phyloP scores from a whole-genome alignment of 176 grass and related monocot genomes.

The Eleusine indica region DNA sequence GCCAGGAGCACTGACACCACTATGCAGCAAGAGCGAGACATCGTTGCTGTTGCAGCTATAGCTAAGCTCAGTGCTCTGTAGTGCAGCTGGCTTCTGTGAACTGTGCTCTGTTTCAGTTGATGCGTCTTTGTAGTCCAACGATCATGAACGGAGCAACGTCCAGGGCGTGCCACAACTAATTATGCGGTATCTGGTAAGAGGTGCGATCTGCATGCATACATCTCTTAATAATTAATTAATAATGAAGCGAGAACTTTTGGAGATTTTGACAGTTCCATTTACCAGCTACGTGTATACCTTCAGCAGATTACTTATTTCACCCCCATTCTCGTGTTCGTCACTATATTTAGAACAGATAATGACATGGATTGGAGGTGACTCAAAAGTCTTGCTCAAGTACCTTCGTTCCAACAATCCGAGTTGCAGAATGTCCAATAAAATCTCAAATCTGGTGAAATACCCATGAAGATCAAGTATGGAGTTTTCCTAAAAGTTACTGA shows the following conservation, averaged over 20 bases:
- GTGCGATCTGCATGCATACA: background rate
- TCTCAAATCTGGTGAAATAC: too few relatives aligned
- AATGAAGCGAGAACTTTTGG: background rate
- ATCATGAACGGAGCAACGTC: background rate
- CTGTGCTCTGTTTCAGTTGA: background rate
- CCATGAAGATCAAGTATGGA: too few relatives aligned
- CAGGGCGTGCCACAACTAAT: constrained; percentile 22
- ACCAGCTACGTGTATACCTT: background rate
- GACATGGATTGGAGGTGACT: too few relatives aligned
- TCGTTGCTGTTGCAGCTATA: background rate
- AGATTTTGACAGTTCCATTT: background rate
- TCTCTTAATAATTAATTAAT: background rate
- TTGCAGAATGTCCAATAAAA: too few relatives aligned
- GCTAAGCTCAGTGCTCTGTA: background rate
- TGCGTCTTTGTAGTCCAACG: background rate
- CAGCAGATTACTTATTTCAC: too few relatives aligned
- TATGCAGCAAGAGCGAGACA: constrained; percentile 28
- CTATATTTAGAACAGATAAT: background rate
- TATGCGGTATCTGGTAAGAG: background rate
- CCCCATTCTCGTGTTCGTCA: too few relatives aligned
- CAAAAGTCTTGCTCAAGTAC: too few relatives aligned
- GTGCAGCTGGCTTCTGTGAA: background rate
- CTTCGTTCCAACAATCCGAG: too few relatives aligned
- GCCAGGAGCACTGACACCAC: constrained; percentile 33
- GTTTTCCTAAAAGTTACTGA: too few relatives aligned